Conservation (phyloP, 164 flowering plant genomes). For the Sextonia rubra region DNA sequence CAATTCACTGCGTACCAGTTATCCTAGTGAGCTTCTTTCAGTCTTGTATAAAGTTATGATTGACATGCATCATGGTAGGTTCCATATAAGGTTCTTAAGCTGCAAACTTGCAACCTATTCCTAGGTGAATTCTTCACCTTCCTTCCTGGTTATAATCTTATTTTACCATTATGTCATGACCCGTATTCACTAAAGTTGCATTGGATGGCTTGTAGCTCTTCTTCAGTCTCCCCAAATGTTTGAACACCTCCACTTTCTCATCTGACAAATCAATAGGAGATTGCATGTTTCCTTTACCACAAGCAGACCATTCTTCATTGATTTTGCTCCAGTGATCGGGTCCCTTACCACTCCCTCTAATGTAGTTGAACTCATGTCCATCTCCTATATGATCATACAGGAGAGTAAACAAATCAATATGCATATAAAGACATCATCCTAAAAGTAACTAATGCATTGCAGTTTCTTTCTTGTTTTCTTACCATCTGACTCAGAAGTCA, state of each 20-base stretch:
- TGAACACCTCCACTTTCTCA: constrained; percentile 15
- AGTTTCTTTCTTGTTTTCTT: too few relatives aligned
- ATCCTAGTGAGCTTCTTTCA: too few relatives aligned
- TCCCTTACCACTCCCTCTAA: constrained; percentile 19
- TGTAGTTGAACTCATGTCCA: constrained; percentile 28
- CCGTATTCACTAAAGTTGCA: constrained; percentile 23
- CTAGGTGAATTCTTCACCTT: too few relatives aligned
- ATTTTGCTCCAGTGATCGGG: constrained; percentile 33
- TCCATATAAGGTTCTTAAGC: too few relatives aligned
- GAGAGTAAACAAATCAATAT: background rate
- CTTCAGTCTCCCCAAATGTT: constrained; percentile 11
- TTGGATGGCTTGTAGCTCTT: constrained; percentile 16
- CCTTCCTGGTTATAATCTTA: too few relatives aligned
- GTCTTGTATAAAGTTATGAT: too few relatives aligned
- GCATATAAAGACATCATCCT: too few relatives aligned
- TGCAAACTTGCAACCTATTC: too few relatives aligned
- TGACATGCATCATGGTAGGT: too few relatives aligned
- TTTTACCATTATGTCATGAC: constrained; percentile 25
- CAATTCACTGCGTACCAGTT: too few relatives aligned
- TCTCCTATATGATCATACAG: constrained; percentile 14
- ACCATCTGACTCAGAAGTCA: too few relatives aligned
- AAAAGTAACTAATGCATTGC: too few relatives aligned
- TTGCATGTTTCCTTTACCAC: constrained; percentile 25
- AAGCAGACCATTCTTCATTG: constrained; percentile 26
- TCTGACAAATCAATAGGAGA: constrained; percentile 29